These are phyloP conservation scores for Chrysochromulina tobinii DNA, from an alignment of 78 protist genomes.

Conservation along the genomic window DNA sequence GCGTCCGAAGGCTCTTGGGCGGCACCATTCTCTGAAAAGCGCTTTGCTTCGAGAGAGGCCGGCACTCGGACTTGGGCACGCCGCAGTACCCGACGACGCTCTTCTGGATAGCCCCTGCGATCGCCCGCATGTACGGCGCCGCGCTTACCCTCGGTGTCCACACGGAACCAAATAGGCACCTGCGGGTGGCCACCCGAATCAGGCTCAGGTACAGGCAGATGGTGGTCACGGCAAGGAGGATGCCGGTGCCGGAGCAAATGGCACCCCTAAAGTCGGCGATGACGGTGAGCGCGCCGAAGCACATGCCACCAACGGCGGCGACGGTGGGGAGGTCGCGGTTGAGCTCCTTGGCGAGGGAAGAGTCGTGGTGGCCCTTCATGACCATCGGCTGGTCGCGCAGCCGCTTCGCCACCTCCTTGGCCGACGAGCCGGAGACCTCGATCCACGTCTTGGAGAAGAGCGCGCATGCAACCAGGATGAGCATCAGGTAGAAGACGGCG, in stretches of 20 bases:
- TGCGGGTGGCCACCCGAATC: no score
- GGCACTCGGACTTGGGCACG: no score
- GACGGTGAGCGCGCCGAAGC: conserved; percentile 98
- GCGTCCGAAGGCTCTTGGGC: no score
- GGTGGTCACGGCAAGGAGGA: conserved; percentile 98
- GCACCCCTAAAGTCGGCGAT: conserved; percentile 95
- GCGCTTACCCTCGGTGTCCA: no score
- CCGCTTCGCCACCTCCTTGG: conserved; percentile 95
- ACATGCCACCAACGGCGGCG: conserved; percentile 99
- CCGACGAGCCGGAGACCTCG: conserved; percentile 86
- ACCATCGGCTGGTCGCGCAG: conserved; percentile 88
- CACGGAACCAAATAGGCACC: no score
- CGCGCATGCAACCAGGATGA: conserved; percentile 96
- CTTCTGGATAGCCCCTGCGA: no score
- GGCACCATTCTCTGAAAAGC: no score
- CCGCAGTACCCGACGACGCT: no score
- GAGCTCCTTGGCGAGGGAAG: conserved; percentile 72
- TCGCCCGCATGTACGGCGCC: no score
- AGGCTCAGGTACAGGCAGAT: conserved; percentile 97
- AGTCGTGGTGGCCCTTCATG: conserved; percentile 77
- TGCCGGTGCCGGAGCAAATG: conserved; percentile 99
- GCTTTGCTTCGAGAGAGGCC: no score
- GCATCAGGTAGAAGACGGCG: conserved; percentile 89
- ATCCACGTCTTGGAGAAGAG: conserved; percentile 97
- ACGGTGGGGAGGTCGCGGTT: conserved; percentile 98